Evolutionary conservation across 2,329 filamentous ascomycete genomes (phyloP), one percentile per base, ranked within the genome.

Genomic region (Chrysoporthe puriensis): DNA sequence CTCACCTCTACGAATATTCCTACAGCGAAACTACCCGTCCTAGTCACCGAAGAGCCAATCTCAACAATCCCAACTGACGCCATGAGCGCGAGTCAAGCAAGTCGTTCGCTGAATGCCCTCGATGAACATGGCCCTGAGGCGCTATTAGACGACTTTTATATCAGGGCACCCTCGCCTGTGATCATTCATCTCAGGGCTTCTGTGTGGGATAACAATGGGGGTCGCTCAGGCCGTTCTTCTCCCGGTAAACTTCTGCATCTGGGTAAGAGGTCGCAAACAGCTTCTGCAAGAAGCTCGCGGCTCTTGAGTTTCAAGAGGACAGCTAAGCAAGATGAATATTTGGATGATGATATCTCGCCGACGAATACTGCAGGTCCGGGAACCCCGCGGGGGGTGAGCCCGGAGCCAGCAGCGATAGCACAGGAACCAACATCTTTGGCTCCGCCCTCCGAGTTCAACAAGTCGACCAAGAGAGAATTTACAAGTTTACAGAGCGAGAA

Each of bases 291-390:
- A 1, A n/a, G 13, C 16, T 5, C 21, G 57, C 48, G 36, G 3
- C 7, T 34, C 2, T 9, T 16, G 7, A 32, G 40, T 1, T 21
- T 18, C 26, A 11, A 21, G 14, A 18, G 8, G 5, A 18, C 50
- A 40, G 40, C 26, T 4, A 13, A 32, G 57, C 34, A 48, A 26
- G 43, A 64, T 21, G 26, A 42, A 8, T n/a, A 16, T 6, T 54
- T 13, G 1, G 50, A 54, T 18, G 66, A 59, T 40, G 63, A 66
- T 18, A 18, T 62, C 5, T 66, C 58, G 13, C 63, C 66, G 32
- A 65, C 52, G 13, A 44, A 18, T 14, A 62, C 62, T 52, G 32
- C 40, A 13, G 36, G 54, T 2, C 46, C 62, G 40, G 52, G 56
- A 3, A 52, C 44, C 6, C 42, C 63, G 11, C 56, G 44, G 9